These are phyloP conservation scores for Myotisia sp. DNA, from an alignment of 2,329 filamentous ascomycete species.

Conservation along the genomic window DNA sequence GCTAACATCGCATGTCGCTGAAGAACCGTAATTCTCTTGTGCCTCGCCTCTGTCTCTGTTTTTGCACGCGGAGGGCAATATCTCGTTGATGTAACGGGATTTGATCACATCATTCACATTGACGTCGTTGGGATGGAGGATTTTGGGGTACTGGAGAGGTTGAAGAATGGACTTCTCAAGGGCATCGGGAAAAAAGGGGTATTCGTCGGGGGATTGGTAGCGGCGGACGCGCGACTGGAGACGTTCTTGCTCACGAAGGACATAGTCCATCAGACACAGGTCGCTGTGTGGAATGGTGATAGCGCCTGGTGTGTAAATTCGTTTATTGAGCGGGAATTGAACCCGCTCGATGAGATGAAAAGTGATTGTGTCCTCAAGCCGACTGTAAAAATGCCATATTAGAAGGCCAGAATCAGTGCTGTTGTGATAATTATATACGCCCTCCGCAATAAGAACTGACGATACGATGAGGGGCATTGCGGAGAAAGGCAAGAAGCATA, in stretches of 20 bases:
- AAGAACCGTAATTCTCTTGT: slow-evolving; percentile 88
- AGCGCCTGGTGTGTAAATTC: slow-evolving; percentile 72
- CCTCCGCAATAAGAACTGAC: background rate
- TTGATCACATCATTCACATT: slow-evolving; percentile 85
- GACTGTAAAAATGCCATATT: slow-evolving; percentile 53
- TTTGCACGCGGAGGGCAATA: slow-evolving; percentile 73
- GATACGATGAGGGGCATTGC: background rate
- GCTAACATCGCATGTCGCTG: slow-evolving; percentile 79
- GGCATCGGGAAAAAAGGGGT: slow-evolving; percentile 83
- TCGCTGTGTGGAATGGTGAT: slow-evolving; percentile 58
- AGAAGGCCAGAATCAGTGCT: too few relatives aligned
- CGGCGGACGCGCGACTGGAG: slow-evolving; percentile 86
- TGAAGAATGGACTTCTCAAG: slow-evolving; percentile 72
- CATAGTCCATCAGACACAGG: slow-evolving; percentile 86
- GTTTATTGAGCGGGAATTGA: slow-evolving; percentile 87
- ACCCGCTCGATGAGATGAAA: slow-evolving; percentile 94
- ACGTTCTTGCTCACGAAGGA: slow-evolving; percentile 76
- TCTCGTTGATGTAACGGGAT: slow-evolving; percentile 63
- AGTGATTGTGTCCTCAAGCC: slow-evolving; percentile 92
- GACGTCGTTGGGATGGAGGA: slow-evolving; percentile 77
- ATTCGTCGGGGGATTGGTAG: slow-evolving; percentile 92
- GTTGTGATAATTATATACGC: too few relatives aligned
- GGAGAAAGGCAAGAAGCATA: background rate
- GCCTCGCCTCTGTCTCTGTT: slow-evolving; percentile 68
- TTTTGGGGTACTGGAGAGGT: slow-evolving; percentile 71